Base-by-base conservation (phyloP, 305 asterid species). In the Fraxinus floribunda region DNA sequence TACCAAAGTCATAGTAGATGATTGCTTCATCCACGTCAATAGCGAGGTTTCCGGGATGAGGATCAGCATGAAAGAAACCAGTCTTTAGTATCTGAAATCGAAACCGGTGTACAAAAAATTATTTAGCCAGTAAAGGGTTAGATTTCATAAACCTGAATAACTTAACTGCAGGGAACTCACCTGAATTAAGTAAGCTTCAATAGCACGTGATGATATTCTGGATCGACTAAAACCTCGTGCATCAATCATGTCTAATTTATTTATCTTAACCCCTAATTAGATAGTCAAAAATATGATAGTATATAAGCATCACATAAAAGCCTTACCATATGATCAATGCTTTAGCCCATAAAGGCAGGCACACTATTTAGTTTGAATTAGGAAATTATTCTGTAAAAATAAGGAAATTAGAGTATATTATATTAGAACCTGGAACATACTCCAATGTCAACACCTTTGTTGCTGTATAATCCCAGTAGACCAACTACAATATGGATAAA, bases 1-100 rank as follows among this genome's bases (percentile, higher is more conserved):
- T 94, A 76, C 99, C 99, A 39, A 95, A 95, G 83, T 95, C 99
- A 34, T 95, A 95, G 82, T 95, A 95, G 85, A 95, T 95, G 79
- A 95, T 92, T 55, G 97, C 86, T 90, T 95, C 96, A n/a, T 94
- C 99, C 44, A 86, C 93, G 80, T 95, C 99, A 81, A 95, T 88
- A 26, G 99, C 99, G 64, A 95, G 99, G 86, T 95, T 95, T 86
- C 99, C 99, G 11, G 99, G 99, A 84, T 95, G 99, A 76, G 99
- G 99, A 89, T 95, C 99, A 72, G 99, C 99, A 77, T 95, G 99
- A 88, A 95, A 95, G 88, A 95, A 95, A 78, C 99, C 99, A 20
- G 98, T 94, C 87, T 83, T 94, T 80, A 95, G 87, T 86, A 95
- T 94, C 98, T 95, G 93, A 52, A 52, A 52, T 52, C 22, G 8